A percentile compares a stretch with the other conserved stretches of the same genome.
Conservation (phyloP, 805 yeast species). For the Ogataea nonfermentans region DNA sequence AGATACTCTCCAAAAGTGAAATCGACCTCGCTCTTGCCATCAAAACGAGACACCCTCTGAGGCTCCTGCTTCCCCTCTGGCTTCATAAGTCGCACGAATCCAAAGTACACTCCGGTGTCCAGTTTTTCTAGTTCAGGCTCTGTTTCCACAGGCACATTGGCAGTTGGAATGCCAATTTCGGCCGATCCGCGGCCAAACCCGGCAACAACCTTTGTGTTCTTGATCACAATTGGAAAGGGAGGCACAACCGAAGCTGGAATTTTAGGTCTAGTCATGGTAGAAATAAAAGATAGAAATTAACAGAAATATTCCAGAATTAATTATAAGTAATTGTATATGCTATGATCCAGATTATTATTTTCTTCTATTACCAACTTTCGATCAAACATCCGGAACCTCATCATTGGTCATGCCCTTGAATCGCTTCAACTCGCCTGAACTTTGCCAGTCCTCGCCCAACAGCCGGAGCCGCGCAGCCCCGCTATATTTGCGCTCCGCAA, state of each 20-base stretch:
- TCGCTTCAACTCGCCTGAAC: constrained; percentile 44
- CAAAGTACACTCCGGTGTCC: constrained; percentile 87
- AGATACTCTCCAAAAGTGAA: constrained; percentile 63
- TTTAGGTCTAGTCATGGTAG: constrained; percentile 36
- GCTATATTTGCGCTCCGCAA: constrained; percentile 53
- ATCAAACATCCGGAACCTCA: constrained; percentile 21
- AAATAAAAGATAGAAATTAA: background rate
- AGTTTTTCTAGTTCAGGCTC: constrained; percentile 41
- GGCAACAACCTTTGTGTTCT: constrained; percentile 51
- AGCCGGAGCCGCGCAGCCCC: constrained; percentile 78
- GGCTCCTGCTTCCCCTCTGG: constrained; percentile 20
- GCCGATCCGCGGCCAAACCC: constrained; percentile 97
- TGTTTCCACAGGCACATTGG: constrained; percentile 67
- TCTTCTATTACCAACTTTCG: background rate
- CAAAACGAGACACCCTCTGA: constrained; percentile 29
- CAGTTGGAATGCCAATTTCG: constrained; percentile 94
- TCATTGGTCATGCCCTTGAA: constrained; percentile 40
- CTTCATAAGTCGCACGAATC: constrained; percentile 42
- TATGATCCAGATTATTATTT: background rate
- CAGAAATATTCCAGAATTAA: background rate
- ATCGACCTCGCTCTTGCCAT: constrained; percentile 42
- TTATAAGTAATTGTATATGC: too few relatives aligned
- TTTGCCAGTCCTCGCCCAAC: constrained; percentile 76
- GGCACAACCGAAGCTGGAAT: constrained; percentile 43
- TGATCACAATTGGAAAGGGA: constrained; percentile 50